phyloP scores from a whole-genome alignment of 1,284 basidiomycete genomes.

The Moesziomyces antarcticus region DNA sequence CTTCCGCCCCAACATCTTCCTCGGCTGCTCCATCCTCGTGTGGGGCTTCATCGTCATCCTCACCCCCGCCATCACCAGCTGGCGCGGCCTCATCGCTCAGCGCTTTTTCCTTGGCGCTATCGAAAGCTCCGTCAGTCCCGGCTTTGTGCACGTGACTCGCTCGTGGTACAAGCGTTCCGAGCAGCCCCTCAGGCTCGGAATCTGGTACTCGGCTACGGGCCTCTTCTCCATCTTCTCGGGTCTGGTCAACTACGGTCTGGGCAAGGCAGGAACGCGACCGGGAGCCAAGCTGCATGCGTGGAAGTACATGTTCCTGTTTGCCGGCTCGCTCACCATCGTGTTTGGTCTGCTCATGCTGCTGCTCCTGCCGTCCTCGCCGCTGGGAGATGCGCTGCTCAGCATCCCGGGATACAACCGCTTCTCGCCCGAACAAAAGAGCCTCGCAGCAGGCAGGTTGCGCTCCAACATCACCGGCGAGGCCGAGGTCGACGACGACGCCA shows the following conservation, averaged over 20 bases:
- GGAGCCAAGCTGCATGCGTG: constrained; percentile 68
- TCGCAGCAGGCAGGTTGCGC: constrained; percentile 67
- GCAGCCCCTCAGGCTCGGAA: constrained; percentile 59
- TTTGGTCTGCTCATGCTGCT: constrained; percentile 70
- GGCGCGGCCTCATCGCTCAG: constrained; percentile 70
- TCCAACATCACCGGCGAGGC: constrained; percentile 67
- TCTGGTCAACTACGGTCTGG: constrained; percentile 71
- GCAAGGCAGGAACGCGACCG: constrained; percentile 60
- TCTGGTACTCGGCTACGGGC: constrained; percentile 72
- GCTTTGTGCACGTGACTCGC: constrained; percentile 71
- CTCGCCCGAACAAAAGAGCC: constrained; percentile 36
- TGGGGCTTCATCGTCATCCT: constrained; percentile 71
- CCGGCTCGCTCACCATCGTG: constrained; percentile 70
- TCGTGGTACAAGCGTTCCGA: constrained; percentile 70
- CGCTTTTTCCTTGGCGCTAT: constrained; percentile 64
- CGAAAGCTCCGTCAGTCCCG: constrained; percentile 70
- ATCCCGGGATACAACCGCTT: constrained; percentile 56
- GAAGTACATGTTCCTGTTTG: constrained; percentile 72
- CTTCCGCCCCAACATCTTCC: constrained; percentile 68
- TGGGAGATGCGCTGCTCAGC: constrained; percentile 45
- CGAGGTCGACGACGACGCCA: constrained; percentile 60
- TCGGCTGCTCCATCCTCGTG: constrained; percentile 60
- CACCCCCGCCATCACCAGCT: constrained; percentile 68
- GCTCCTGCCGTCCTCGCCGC: constrained; percentile 70
- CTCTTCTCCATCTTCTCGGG: constrained; percentile 69